Base-by-base conservation (phyloP, 371 early-diverging fungal species). In the Mucor velutinosus region DNA sequence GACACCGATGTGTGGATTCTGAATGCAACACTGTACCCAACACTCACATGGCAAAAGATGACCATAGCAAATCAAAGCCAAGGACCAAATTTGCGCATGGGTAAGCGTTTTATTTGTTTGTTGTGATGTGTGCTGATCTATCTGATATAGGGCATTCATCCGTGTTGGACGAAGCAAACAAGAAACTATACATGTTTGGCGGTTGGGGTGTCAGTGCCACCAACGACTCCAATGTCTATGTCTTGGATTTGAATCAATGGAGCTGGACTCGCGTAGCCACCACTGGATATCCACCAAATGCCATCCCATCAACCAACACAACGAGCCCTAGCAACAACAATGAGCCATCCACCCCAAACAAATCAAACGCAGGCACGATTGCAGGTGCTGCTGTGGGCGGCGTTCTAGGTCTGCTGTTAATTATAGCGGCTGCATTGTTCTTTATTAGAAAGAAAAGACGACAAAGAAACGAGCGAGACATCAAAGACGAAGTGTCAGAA, bases 1-100 rank as follows among this genome's bases (percentile, higher is more conserved):
- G 83, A 83, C 65, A 72, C 74, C 0, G 79, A 79, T 65, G 76
- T 83, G 12, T 83, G 81, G 81, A 55, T 83, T 15, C 56, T 83
- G 12, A 78, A 83, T 58, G 81, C 76, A 23, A 60, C 76, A 15
- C 10, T 62, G 25, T 80, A 79, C 62, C 81, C 83, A 11, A 66
- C 70, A 8, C 29, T 80, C 2, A 66, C 57, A 6, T 81, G 83
- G 83, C 41, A 72, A 57, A 59, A 66, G 23, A 65, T 57, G 21
- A 47, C 27, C 1, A 66, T 77, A 56, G 62, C 61, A 8, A 83
- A 80, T 43, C 21, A 39, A 25, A 55, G 55, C 1, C 55, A 77
- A 21, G 71, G 79, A 1, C 83, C 83, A 0, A 71, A 65, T 63
- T 49, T 63, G 43, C 70, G 83, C 14, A 83, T 83, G 83, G 83